Conservation (phyloP, 805 yeast genomes). For the Cyberlindnera suaveolens region DNA sequence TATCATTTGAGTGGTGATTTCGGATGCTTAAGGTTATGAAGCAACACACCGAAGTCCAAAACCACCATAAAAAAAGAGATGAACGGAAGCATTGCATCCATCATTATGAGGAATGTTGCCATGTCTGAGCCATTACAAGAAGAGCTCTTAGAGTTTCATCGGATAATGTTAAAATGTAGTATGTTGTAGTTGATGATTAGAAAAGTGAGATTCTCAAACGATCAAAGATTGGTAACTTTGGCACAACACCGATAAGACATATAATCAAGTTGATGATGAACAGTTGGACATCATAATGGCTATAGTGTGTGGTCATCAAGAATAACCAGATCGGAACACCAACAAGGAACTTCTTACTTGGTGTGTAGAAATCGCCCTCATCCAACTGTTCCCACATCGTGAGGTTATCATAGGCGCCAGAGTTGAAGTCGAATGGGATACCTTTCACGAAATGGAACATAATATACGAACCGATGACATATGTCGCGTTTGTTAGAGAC, state of each 20-base stretch:
- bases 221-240: conserved; percentile 82
- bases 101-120: no score
- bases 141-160: no score
- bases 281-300: conserved; percentile 73
- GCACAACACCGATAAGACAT: conserved; percentile 82
- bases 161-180: background rate
- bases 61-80: no score
- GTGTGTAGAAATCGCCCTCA: conserved; percentile 95
- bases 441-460: conserved; percentile 98
- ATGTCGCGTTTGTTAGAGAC: conserved; percentile 89
- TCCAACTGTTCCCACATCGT: conserved; percentile 99
- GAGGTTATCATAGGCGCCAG: conserved; percentile 91
- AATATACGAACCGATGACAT: conserved; percentile 84
- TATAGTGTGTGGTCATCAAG: conserved; percentile 82
- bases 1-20: no score
- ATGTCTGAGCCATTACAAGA: no score
- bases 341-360: conserved; percentile 87
- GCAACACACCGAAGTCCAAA: no score
- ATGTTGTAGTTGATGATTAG: conserved; percentile 2
- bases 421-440: conserved; percentile 93
- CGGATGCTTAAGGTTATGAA: no score
- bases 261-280: conserved; percentile 70
- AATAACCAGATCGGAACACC: conserved; percentile 90
- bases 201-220: conserved; percentile 54
- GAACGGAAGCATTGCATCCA: no score